A percentile compares a stretch with the other conserved stretches of the same genome.
Conservation (phyloP, 2,329 filamentous ascomycete species). For the Herpotrichia juniperi region DNA sequence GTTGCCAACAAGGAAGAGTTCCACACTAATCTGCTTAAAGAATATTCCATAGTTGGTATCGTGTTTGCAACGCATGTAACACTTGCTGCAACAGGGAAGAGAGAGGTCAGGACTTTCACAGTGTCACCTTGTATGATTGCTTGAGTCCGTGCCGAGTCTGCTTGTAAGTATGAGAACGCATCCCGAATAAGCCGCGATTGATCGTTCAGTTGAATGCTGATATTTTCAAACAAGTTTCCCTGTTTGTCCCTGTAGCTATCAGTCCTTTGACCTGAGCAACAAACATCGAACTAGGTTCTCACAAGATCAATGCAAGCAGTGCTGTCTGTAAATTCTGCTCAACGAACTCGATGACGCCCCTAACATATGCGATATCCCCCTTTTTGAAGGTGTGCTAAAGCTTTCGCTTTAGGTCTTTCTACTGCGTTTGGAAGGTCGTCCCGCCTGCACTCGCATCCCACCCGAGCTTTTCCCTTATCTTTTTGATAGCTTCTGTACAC, state of each 20-base stretch:
- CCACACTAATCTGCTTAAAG: neutral
- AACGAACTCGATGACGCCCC: neutral
- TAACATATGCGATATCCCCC: neutral
- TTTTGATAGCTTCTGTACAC: neutral
- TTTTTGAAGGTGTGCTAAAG: constrained; percentile 3
- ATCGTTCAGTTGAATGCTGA: neutral
- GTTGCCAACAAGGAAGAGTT: too few species aligned
- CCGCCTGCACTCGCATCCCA: neutral
- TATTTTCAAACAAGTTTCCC: neutral
- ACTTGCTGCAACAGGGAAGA: neutral
- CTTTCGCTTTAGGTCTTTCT: neutral
- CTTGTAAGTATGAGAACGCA: too few species aligned
- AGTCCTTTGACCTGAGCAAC: neutral
- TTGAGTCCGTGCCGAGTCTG: neutral
- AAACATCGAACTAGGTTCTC: neutral
- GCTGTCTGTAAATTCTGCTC: neutral
- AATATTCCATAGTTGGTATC: neutral
- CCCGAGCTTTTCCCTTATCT: neutral
- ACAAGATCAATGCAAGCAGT: constrained; percentile 1
- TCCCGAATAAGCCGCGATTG: too few species aligned
- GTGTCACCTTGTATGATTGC: neutral
- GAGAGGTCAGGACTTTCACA: neutral
- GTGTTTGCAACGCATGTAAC: neutral
- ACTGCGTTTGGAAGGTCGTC: too few species aligned
- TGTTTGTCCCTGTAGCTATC: neutral